Evolutionary conservation across 139 green algal genomes (phyloP), one percentile per base, ranked within the genome.

Genomic region (Spirogloea muscicola): DNA sequence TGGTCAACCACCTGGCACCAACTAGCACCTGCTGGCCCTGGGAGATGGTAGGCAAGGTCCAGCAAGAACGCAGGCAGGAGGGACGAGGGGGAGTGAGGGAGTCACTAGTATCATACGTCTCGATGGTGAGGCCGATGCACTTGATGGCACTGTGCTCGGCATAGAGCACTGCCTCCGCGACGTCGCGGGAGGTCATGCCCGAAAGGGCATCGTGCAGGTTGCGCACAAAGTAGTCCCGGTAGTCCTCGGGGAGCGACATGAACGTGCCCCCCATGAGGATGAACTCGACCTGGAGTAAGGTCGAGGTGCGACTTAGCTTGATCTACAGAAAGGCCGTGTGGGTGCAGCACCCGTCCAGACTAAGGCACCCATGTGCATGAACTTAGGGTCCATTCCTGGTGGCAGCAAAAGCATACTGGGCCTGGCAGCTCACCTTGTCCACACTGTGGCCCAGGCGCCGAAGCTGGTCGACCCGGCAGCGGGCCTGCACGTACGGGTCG

Each of bases 231-330:
- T 92, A 97, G 84, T 97, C 93, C 2, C 94, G 86, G 80, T 98
- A 98, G 29, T 97, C 94, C 21, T 70, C 34, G 2, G 93, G 93
- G 60, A 98, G 82, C 3, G 85, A 93, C 94, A 98, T 97, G 85
- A 98, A 98, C 41, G 94, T 98, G 55, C 94, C 94, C n/a, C 94
- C 93, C 94, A 98, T 98, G 1, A 98, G 84, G 73, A 98, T 96
- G 85, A 93, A 98, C 87, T 98, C 94, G 27, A 96, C 92, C 85
- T 89, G 46, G 38, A 25, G 66, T 39, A 49, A 27, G 7, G 55
- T 36, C 13, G 13, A 18, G 13, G 55, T 39, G 27, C 55, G 27
- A 33, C 13, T 64, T 13, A 55, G 21, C 21, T 55, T 55, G 21
- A n/a, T n/a, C n/a, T n/a, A n/a, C n/a, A n/a, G n/a, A n/a, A n/a